Evolutionary conservation across 345 rosid species (phyloP).

Genomic region (Gossypium thurberi): DNA sequence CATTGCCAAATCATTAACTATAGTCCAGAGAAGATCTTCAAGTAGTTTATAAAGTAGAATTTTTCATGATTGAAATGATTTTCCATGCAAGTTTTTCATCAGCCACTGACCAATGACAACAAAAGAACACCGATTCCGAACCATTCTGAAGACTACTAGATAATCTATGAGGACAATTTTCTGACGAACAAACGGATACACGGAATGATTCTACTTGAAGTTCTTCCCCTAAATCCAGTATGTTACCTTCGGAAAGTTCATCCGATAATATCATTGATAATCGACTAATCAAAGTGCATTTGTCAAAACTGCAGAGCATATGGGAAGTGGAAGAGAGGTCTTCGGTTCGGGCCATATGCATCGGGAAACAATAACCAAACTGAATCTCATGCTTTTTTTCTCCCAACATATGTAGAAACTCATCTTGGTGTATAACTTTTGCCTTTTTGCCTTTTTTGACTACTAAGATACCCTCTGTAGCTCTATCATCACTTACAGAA

Average conservation of each 20-base stretch:
- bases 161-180: slow-evolving; percentile 30
- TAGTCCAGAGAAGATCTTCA: background rate
- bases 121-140: slow-evolving; percentile 34
- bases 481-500: slow-evolving; percentile 59
- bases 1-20: background rate
- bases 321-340: slow-evolving; percentile 8
- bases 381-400: slow-evolving; percentile 40
- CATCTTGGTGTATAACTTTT: slow-evolving; percentile 68
- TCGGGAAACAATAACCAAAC: slow-evolving; percentile 62
- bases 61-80: slow-evolving; percentile 43
- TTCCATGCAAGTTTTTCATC: slow-evolving; percentile 75
- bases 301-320: background rate
- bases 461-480: slow-evolving; percentile 50
- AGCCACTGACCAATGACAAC: slow-evolving; percentile 65
- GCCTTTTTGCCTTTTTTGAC: slow-evolving; percentile 47
- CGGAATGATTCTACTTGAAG: slow-evolving; percentile 55
- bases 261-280: slow-evolving; percentile 33
- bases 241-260: slow-evolving; percentile 25
- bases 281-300: slow-evolving; percentile 21
- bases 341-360: slow-evolving; percentile 11
- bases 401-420: slow-evolving; percentile 40
- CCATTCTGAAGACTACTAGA: background rate
- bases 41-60: background rate
- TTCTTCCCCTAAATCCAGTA: slow-evolving; percentile 39
- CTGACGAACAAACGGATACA: slow-evolving; percentile 38